Evolutionary conservation across 805 yeast species (phyloP).

Genomic region (Hagleromyces aurorensis): DNA sequence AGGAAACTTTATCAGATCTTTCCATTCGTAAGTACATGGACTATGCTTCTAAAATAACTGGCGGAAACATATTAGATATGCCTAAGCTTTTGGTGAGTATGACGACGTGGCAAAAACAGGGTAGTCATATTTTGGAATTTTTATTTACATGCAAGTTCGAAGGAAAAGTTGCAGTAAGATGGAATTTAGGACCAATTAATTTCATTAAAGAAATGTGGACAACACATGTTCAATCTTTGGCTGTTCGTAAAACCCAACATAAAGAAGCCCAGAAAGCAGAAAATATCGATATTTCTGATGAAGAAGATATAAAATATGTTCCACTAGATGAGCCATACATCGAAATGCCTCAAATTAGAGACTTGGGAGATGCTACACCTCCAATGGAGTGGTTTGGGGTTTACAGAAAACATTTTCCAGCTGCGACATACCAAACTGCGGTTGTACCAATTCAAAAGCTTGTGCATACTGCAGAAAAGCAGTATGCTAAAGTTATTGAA

Average conservation of each 20-base stretch:
- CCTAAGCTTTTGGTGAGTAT: conserved; percentile 70
- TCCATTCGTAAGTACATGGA: conserved; percentile 48
- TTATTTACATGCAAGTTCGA: conserved; percentile 68
- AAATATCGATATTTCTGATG: conserved; percentile 21
- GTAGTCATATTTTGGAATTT: conserved; percentile 53
- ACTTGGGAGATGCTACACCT: conserved; percentile 94
- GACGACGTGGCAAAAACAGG: conserved; percentile 60
- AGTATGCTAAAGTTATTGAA: conserved; percentile 38
- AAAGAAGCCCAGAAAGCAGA: conserved; percentile 12
- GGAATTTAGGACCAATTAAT: conserved; percentile 91
- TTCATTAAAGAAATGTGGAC: conserved; percentile 91
- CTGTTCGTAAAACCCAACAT: conserved; percentile 45
- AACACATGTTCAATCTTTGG: conserved; percentile 67
- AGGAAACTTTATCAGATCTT: conserved; percentile 38
- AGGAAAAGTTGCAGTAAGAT: conserved; percentile 82
- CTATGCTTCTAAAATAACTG: conserved; percentile 52
- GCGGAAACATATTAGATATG: conserved; percentile 73
- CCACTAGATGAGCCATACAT: conserved; percentile 72
- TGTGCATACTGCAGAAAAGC: conserved; percentile 54
- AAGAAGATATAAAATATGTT: conserved; percentile 36
- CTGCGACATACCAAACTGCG: conserved; percentile 72
- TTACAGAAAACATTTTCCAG: conserved; percentile 79
- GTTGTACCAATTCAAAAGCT: conserved; percentile 67
- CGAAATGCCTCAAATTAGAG: conserved; percentile 83
- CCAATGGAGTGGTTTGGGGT: conserved; percentile 98